phyloP scores from a whole-genome alignment of 371 early-diverging fungal species.

The Mortierella sp. region DNA sequence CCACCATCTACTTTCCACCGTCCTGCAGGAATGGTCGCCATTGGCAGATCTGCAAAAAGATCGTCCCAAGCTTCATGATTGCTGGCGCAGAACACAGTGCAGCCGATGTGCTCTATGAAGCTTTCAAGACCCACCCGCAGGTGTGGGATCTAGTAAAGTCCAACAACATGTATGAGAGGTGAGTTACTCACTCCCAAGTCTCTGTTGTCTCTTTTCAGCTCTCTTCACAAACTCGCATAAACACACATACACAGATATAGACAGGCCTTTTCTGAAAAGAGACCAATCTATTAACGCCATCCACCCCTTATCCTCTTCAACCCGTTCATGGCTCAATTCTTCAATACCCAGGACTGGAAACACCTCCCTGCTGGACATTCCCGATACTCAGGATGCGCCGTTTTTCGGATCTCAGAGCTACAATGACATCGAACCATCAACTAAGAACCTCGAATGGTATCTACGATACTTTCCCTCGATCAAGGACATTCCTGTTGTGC shows the following conservation, averaged over 20 bases:
- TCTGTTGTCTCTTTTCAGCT: background rate
- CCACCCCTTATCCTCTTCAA: background rate
- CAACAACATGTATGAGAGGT: constrained; percentile 52
- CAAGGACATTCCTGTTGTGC: constrained; percentile 44
- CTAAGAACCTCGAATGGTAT: constrained; percentile 51
- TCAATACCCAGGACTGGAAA: constrained; percentile 39
- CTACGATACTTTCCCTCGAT: constrained; percentile 49
- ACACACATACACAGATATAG: no score
- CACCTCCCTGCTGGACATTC: constrained; percentile 31
- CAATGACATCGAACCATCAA: constrained; percentile 41
- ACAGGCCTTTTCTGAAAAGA: no score
- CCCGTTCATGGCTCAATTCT: background rate
- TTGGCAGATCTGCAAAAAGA: constrained; percentile 61
- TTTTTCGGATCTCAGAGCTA: constrained; percentile 50
- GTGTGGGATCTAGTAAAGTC: constrained; percentile 55
- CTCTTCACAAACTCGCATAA: background rate
- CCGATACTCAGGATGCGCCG: constrained; percentile 35
- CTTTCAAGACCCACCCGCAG: constrained; percentile 62
- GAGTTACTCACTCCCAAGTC: background rate
- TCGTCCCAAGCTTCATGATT: constrained; percentile 67
- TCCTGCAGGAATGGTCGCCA: constrained; percentile 56
- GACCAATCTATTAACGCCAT: background rate
- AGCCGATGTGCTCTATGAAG: constrained; percentile 57
- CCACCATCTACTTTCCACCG: constrained; percentile 60
- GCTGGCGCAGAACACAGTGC: constrained; percentile 66